Evolutionary conservation across 768 basidiomycete species (phyloP).

Genomic region (Podaxis pistillaris): DNA sequence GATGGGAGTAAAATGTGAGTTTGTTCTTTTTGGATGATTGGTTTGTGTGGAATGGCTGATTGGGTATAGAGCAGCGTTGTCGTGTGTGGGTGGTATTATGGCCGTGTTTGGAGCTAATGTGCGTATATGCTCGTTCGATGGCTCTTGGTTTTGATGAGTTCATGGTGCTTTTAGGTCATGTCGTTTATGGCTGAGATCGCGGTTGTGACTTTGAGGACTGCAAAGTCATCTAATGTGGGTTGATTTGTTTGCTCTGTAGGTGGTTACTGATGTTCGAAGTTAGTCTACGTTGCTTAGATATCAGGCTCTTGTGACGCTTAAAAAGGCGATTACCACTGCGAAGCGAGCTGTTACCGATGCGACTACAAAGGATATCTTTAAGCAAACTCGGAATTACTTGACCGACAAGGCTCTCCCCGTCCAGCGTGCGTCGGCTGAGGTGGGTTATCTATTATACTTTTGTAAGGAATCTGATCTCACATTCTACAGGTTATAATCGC

Average conservation of each 20-base stretch:
- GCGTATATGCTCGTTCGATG: conserved; percentile 22
- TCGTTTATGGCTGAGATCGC: conserved; percentile 90
- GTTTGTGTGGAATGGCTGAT: not conserved
- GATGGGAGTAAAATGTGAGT: conserved; percentile 68
- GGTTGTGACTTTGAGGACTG: conserved; percentile 60
- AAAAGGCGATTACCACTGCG: conserved; percentile 77
- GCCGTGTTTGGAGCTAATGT: conserved; percentile 80
- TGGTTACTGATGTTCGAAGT: conserved; percentile 4
- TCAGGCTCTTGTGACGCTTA: conserved; percentile 73
- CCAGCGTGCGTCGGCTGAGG: conserved; percentile 82
- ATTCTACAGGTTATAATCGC: conserved; percentile 39
- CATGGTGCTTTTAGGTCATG: conserved; percentile 66
- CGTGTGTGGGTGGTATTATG: conserved; percentile 90
- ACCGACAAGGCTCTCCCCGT: conserved; percentile 83
- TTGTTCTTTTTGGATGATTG: not conserved
- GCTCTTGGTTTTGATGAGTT: not conserved
- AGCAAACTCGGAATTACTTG: conserved; percentile 73
- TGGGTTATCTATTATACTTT: conserved; percentile 27
- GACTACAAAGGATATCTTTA: conserved; percentile 75
- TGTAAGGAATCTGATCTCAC: conserved; percentile 16
- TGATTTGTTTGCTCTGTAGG: not conserved
- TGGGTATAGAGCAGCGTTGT: conserved; percentile 69
- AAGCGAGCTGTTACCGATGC: conserved; percentile 84
- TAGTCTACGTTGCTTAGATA: conserved; percentile 82
- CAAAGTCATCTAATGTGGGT: conserved; percentile 72